Percentiles rank a stretch among this genome's conserved stretches.
Conservation (phyloP, 2,329 filamentous ascomycete genomes). For the Trichoderma cornu-damae region DNA sequence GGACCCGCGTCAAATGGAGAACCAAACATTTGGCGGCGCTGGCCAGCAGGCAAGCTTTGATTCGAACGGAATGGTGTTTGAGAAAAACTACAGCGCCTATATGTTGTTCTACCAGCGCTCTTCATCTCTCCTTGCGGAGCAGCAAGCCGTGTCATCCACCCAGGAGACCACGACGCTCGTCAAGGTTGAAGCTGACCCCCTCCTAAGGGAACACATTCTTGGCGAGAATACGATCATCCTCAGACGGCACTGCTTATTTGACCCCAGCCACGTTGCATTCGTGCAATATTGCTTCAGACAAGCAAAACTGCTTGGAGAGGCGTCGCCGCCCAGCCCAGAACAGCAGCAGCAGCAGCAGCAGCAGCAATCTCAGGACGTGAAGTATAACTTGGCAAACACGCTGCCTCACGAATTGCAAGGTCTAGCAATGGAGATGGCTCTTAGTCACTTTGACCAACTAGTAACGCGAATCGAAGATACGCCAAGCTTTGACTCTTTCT, state of each 20-base stretch:
- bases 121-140: constrained; percentile 55
- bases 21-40: constrained; percentile 72
- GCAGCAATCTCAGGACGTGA: neutral
- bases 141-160: constrained; percentile 37
- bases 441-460: constrained; percentile 70
- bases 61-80: constrained; percentile 44
- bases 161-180: constrained; percentile 33
- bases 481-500: constrained; percentile 55
- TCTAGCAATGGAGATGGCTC: constrained; percentile 48
- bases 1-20: constrained; percentile 67
- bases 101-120: constrained; percentile 95
- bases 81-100: constrained; percentile 83
- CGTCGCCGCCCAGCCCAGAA: neutral
- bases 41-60: constrained; percentile 50
- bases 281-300: constrained; percentile 57
- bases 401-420: constrained; percentile 36
- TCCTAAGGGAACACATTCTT: constrained; percentile 56
- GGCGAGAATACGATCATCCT: constrained; percentile 69
- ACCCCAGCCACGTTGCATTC: constrained; percentile 64
- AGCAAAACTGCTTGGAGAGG: constrained; percentile 44
- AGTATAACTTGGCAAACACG: neutral
- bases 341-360: too few species aligned
- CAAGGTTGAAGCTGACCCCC: constrained; percentile 41
- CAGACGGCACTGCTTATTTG: constrained; percentile 73
- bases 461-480: constrained; percentile 65